Percentiles rank a stretch among this genome's conserved stretches.
Conservation (phyloP, 179 eudicot species). For the Beta corolliflora region DNA sequence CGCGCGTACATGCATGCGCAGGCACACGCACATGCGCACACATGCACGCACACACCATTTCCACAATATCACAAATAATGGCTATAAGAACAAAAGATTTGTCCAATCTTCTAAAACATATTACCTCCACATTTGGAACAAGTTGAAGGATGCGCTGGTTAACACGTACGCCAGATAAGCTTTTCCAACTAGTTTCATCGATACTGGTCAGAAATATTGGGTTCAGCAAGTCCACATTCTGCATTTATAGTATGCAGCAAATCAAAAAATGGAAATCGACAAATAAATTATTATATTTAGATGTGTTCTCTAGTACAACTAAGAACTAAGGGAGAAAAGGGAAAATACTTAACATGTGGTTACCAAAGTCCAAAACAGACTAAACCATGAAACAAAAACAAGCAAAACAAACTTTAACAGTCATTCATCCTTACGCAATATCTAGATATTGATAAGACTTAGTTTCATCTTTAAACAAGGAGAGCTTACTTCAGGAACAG, state of each 20-base stretch:
- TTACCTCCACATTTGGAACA: constrained; percentile 58
- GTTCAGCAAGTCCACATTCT: constrained; percentile 61
- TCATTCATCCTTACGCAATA: not conserved
- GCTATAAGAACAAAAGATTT: not conserved
- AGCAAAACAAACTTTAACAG: not conserved
- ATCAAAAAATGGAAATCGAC: not conserved
- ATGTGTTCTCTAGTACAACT: not conserved
- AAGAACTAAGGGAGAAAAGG: not conserved
- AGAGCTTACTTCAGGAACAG: constrained; percentile 51
- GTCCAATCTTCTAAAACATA: not conserved
- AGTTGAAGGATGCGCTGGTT: constrained; percentile 56
- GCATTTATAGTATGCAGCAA: constrained; percentile 19
- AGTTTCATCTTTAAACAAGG: not conserved
- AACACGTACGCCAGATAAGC: constrained; percentile 66
- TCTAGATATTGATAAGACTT: not conserved
- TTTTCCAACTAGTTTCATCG: constrained; percentile 64
- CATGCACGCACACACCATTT: too few relatives aligned
- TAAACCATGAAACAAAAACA: not conserved
- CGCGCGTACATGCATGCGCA: too few relatives aligned
- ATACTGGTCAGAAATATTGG: constrained; percentile 41
- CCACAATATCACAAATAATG: too few relatives aligned
- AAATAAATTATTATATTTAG: not conserved
- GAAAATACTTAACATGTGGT: not conserved
- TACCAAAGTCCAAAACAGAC: not conserved
- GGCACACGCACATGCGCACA: too few relatives aligned